Evolutionary conservation across 1,139 yeast species (phyloP), one percentile per base, ranked within the genome.

Genomic region (Saccharomyces hybrid): DNA sequence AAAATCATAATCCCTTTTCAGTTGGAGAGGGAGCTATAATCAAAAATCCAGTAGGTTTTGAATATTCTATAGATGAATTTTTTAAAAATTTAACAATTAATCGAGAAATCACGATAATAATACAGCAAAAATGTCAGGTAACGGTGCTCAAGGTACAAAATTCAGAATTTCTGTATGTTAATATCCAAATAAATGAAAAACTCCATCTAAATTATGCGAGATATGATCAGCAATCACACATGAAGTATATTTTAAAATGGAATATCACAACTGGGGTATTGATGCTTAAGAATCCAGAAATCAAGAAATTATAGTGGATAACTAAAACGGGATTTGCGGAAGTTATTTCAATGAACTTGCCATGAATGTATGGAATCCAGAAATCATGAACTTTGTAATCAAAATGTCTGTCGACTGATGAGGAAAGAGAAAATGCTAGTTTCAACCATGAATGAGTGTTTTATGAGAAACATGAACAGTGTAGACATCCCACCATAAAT

Each of bases 31-130:
- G 25, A 51, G 51, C 41, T 48, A 27, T 47, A 9, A 44, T 46
- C 49, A 34, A 34, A 11, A 34, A 34, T 3, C 9, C 6, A 7
- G 9, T 34, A 34, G 42, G 9, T n/a, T 34, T n/a, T 14, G 9
- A 14, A 34, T 6, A 34, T 34, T 34, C 13, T 14, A 14, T 7
- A 34, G 4, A 11, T 34, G 42, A 16, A 14, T n/a, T 34, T n/a
- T 14, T 14, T 7, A 3, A 11, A 1, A 7, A 34, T 34, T 14
- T 14, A 3, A 34, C 13, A 34, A 34, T 19, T 25, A 38, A 47
- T 13, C 42, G 28, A 53, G 44, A 14, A 41, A 31, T 46, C 34
- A 44, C 47, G 48, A 32, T 27, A 52, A 49, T 54, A n/a, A n/a
- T n/a, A n/a, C n/a, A n/a, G n/a, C n/a, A n/a, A n/a, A n/a, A n/a